Percentiles rank a stretch among this genome's conserved stretches.
phyloP scores from a whole-genome alignment of 176 grass and related monocot genomes.

The Guadua angustifolia region DNA sequence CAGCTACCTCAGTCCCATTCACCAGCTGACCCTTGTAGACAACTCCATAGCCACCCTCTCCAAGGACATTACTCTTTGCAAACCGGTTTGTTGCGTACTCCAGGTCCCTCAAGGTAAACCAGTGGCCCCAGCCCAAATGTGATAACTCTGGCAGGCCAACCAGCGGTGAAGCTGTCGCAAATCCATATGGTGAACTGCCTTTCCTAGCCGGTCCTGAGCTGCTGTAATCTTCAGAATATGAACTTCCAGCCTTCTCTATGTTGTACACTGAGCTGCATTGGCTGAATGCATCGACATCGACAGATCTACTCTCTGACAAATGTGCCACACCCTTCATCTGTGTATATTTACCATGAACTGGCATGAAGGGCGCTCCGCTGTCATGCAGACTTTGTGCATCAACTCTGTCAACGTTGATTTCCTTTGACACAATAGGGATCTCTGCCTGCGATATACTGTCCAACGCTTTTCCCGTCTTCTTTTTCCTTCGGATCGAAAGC shows the following conservation, averaged over 20 bases:
- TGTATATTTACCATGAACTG: conserved; percentile 64
- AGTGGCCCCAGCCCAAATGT: conserved; percentile 95
- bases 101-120: conserved; percentile 94
- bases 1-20: conserved; percentile 86
- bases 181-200: conserved; percentile 55
- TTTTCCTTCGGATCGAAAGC: conserved; percentile 59
- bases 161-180: conserved; percentile 59
- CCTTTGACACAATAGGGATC: conserved; percentile 86
- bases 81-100: conserved; percentile 74
- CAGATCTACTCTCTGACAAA: conserved; percentile 59
- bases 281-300: conserved; percentile 71
- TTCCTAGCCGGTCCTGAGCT: conserved; percentile 62
- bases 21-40: conserved; percentile 76
- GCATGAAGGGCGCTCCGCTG: conserved; percentile 42
- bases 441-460: conserved; percentile 49
- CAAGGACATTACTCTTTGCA: conserved; percentile 80
- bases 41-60: conserved; percentile 91
- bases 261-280: conserved; percentile 82
- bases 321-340: conserved; percentile 46
- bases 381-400: conserved; percentile 53
- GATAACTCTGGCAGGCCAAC: conserved; percentile 74
- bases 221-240: conserved; percentile 75
- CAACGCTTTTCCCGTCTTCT: conserved; percentile 48
- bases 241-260: conserved; percentile 76
- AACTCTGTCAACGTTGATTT: conserved; percentile 77